Conservation (phyloP, 495 filamentous ascomycete species). For the Amphirosellinia nigrospora region DNA sequence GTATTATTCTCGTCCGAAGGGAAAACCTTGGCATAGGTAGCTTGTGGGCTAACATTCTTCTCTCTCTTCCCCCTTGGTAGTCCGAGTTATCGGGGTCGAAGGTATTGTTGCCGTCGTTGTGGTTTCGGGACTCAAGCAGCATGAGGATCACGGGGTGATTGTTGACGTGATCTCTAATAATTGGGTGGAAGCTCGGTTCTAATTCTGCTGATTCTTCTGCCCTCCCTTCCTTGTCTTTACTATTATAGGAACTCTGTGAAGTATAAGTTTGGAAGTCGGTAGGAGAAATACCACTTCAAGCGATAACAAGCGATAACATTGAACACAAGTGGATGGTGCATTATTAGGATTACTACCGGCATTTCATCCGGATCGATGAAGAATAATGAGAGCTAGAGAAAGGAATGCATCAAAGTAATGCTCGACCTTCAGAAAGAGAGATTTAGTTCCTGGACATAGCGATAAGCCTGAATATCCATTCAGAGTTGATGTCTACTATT, state of each 20-base stretch:
- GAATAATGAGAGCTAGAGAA: no score
- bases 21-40: neutral
- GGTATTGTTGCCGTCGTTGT: slow-evolving; percentile 75
- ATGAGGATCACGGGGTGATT: slow-evolving; percentile 78
- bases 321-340: no score
- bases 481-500: neutral
- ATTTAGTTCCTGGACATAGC: neutral
- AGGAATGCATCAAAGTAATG: no score
- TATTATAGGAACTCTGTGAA: no score
- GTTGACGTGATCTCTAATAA: slow-evolving; percentile 65
- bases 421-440: neutral
- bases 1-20: slow-evolving; percentile 9
- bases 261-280: neutral
- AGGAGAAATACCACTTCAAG: no score
- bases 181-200: neutral
- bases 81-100: slow-evolving; percentile 72
- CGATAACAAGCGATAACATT: no score
- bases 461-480: neutral
- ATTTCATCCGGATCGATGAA: no score
- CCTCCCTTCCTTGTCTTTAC: no score
- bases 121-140: slow-evolving; percentile 76
- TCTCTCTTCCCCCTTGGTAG: slow-evolving; percentile 8
- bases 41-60: neutral
- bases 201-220: neutral
- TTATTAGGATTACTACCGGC: no score